Base-by-base conservation (phyloP, 768 basidiomycete species). In the Naganishia antarctica region DNA sequence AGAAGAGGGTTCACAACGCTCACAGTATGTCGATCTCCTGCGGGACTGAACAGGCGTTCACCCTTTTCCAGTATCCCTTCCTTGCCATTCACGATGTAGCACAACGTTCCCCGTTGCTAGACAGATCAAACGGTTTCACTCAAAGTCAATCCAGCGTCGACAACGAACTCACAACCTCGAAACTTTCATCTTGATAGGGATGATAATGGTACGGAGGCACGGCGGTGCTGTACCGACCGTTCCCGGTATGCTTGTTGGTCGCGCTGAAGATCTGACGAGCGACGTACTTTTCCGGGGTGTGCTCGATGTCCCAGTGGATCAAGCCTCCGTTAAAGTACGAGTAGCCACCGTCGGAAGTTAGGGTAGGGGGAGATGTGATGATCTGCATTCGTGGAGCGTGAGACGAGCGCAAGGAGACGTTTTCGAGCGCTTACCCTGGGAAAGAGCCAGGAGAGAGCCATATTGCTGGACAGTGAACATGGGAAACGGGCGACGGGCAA, bases 181-280 rank as follows among this genome's bases (percentile, higher is more conserved):
- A 64, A 9, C 16, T 23, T 26, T 64, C 63, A 41, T 37, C 41
- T 45, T 64, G 63, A 43, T 57, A 64, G 15, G 43, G 51, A 31
- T 64, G 63, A 21, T 64, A 64, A 32, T 64, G 63, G 41, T 64
- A 64, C 29, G 63, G 63, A 15, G 63, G 63, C 3, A 43, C 43
- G 18, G 63, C 50, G 8, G 48, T 45, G 23, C 48, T 37, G 2
- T 26, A 21, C 21, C 41, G 29, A 0, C 63, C 51, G 29, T 44
- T 32, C 25, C 49, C 63, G 3, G 63, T 64, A 31, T 64, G 49
- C 37, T 50, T 50, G 32, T 32, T 45, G n/a, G 47, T 47, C 21
- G 63, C 63, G 21, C 50, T 64, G 51, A 64, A 64, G 8, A 64
- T 26, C 51, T 53, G 50, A 15, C 51, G n/a, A 11, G 25, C 31